These are phyloP conservation scores for Odontarrhena argentea DNA, from an alignment of 345 rosid genomes.

Conservation along the genomic window DNA sequence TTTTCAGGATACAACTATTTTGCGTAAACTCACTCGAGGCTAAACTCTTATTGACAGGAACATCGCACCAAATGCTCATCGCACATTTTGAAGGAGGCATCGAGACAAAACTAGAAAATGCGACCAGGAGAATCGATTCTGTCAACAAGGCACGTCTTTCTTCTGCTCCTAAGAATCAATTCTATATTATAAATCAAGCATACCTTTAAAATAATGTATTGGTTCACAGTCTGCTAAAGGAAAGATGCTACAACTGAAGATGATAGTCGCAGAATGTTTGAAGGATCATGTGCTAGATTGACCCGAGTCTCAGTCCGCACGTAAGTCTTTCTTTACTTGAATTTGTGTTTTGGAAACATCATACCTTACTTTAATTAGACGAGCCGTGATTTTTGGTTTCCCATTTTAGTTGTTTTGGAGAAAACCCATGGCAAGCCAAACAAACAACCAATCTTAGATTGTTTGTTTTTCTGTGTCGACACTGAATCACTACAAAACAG, in stretches of 20 bases:
- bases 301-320: conserved; percentile 12
- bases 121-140: conserved; percentile 58
- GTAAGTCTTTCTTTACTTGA: conserved; percentile 16
- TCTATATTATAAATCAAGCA: background rate
- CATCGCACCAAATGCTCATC: conserved; percentile 68
- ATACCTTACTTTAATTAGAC: conserved; percentile 1
- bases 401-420: conserved; percentile 6
- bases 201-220: conserved; percentile 15
- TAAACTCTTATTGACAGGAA: conserved; percentile 51
- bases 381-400: background rate
- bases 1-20: background rate
- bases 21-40: conserved; percentile 13
- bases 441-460: no score
- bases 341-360: background rate
- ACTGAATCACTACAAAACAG: no score
- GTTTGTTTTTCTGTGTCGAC: no score
- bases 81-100: conserved; percentile 66
- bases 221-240: conserved; percentile 64
- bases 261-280: conserved; percentile 58
- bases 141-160: conserved; percentile 68
- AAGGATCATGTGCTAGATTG: conserved; percentile 43
- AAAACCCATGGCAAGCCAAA: background rate
- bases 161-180: conserved; percentile 21
- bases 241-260: conserved; percentile 70
- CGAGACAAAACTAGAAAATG: conserved; percentile 58